phyloP scores from a whole-genome alignment of 1,139 yeast species.

The Scheffersomyces titani region DNA sequence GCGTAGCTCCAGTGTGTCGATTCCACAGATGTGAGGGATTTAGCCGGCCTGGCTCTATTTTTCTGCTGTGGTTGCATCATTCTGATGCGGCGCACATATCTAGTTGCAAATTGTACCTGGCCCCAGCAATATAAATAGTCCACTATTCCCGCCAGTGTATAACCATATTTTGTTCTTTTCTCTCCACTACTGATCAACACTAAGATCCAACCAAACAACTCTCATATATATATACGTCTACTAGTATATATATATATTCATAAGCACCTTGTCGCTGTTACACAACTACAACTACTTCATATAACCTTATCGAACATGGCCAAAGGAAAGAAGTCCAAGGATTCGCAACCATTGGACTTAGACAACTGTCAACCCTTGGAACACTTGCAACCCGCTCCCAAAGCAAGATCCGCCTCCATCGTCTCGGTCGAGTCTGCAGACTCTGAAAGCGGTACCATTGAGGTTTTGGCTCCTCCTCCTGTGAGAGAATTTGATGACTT shows the following conservation, averaged over 20 bases:
- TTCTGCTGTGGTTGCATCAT: neutral
- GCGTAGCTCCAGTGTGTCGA: neutral
- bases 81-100: neutral
- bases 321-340: conserved; percentile 1
- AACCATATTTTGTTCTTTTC: neutral
- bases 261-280: neutral
- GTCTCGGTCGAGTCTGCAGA: conserved; percentile 36
- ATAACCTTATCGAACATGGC: conserved; percentile 7
- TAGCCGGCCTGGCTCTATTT: neutral
- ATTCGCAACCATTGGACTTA: conserved; percentile 28
- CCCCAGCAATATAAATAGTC: neutral
- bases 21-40: neutral
- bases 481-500: conserved; percentile 61
- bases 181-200: neutral
- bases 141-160: neutral
- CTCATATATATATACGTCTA: neutral
- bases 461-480: conserved; percentile 43
- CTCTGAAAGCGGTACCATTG: conserved; percentile 24
- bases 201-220: neutral
- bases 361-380: conserved; percentile 41
- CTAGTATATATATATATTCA: neutral
- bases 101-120: neutral
- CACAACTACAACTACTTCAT: conserved; percentile 1
- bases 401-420: conserved; percentile 25
- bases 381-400: conserved; percentile 43